Percentiles rank a stretch among this genome's conserved stretches.
Evolutionary conservation across 257 asterid genomes (phyloP).

Genomic region (Ilex asprella): DNA sequence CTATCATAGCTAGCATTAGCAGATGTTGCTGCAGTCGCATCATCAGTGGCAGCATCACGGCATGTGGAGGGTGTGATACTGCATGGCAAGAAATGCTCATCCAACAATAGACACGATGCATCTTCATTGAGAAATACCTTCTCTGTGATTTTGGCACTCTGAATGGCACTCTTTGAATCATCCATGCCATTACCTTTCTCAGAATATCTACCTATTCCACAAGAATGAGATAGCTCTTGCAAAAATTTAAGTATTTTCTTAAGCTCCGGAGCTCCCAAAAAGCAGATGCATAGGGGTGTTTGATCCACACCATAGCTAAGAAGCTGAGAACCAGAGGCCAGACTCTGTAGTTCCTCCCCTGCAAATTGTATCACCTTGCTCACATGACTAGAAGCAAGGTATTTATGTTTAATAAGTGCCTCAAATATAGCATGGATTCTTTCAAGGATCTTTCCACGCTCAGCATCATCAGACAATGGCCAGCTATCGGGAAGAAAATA

Average conservation of each 20-base stretch:
- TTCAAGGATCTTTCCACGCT: conserved; percentile 78
- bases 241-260: conserved; percentile 66
- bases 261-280: conserved; percentile 74
- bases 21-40: conserved; percentile 25
- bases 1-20: conserved; percentile 35
- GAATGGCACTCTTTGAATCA: conserved; percentile 31
- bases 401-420: conserved; percentile 64
- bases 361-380: conserved; percentile 83
- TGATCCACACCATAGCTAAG: conserved; percentile 55
- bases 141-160: conserved; percentile 49
- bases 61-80: conserved; percentile 26
- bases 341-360: conserved; percentile 75
- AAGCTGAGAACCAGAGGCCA: conserved; percentile 68
- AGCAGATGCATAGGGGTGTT: conserved; percentile 75
- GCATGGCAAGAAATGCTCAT: conserved; percentile 57
- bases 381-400: conserved; percentile 77
- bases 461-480: conserved; percentile 83
- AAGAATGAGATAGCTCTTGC: conserved; percentile 77
- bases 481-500: conserved; percentile 44
- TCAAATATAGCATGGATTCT: conserved; percentile 55
- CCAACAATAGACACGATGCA: conserved; percentile 58
- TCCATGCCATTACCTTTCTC: conserved; percentile 46
- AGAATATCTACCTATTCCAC: conserved; percentile 62
- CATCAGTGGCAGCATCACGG: conserved; percentile 24
- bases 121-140: conserved; percentile 57